These are phyloP conservation scores for Suhomyces tanzawaensis DNA, from an alignment of 805 yeast genomes.

Conservation along the genomic window DNA sequence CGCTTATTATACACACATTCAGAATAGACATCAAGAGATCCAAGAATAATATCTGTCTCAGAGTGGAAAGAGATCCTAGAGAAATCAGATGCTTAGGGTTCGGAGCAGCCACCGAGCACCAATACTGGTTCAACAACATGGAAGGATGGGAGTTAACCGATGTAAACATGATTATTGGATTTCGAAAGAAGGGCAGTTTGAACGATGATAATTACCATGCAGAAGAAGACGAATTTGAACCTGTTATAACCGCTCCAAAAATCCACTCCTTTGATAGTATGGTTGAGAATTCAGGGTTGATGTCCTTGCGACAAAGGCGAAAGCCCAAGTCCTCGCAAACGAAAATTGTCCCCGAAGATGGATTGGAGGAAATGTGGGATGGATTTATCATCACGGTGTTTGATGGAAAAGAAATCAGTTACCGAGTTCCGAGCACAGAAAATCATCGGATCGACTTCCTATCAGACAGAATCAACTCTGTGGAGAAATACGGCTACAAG, in stretches of 20 bases:
- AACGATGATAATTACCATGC: slow-evolving; percentile 20
- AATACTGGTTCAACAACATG: slow-evolving; percentile 62
- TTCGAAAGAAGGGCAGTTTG: slow-evolving; percentile 29
- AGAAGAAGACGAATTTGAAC: slow-evolving; percentile 4
- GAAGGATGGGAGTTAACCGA: slow-evolving; percentile 81
- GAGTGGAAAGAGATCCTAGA: slow-evolving; percentile 90
- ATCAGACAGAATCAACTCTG: slow-evolving; percentile 57
- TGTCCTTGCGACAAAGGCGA: slow-evolving; percentile 19
- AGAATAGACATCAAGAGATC: slow-evolving; percentile 65
- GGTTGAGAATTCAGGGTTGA: slow-evolving; percentile 14
- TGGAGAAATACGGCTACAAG: slow-evolving; percentile 72
- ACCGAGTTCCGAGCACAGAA: slow-evolving; percentile 52
- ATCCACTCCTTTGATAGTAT: slow-evolving; percentile 4
- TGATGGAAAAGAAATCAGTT: slow-evolving; percentile 59
- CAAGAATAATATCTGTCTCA: slow-evolving; percentile 73
- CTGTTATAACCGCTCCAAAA: not conserved
- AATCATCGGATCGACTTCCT: slow-evolving; percentile 37
- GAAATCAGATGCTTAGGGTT: slow-evolving; percentile 89
- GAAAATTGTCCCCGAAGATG: not conserved
- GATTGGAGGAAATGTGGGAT: slow-evolving; percentile 51
- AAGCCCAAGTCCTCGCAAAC: not conserved
- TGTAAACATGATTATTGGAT: slow-evolving; percentile 71
- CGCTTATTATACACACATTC: slow-evolving; percentile 70
- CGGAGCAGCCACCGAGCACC: slow-evolving; percentile 68
- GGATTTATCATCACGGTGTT: slow-evolving; percentile 71